phyloP scores from a whole-genome alignment of 2,329 filamentous ascomycete genomes.

The Penicillium concentricum region DNA sequence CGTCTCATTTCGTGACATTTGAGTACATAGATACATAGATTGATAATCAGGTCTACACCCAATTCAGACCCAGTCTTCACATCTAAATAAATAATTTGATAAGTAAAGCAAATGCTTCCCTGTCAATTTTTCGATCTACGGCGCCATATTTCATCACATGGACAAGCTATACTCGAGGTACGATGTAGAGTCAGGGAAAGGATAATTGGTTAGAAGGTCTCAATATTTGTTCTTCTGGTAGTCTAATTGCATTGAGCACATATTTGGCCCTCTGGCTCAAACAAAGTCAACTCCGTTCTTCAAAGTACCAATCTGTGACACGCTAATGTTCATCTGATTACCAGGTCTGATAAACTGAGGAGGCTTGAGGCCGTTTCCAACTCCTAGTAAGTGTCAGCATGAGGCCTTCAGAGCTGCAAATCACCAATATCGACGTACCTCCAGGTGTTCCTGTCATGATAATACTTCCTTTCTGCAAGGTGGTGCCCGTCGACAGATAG shows the following conservation, averaged over 20 bases:
- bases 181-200: too few relatives aligned
- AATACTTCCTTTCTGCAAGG: slow-evolving; percentile 29
- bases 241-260: background rate
- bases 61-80: too few relatives aligned
- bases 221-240: background rate
- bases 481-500: slow-evolving; percentile 28
- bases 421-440: background rate
- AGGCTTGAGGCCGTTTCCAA: slow-evolving; percentile 46
- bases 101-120: too few relatives aligned
- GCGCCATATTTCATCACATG: too few relatives aligned
- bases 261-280: background rate
- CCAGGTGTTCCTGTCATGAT: slow-evolving; percentile 32
- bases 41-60: too few relatives aligned
- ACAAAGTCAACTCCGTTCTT: slow-evolving; percentile 32
- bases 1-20: too few relatives aligned
- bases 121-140: too few relatives aligned
- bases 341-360: slow-evolving; percentile 39
- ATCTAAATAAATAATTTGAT: too few relatives aligned
- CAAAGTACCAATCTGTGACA: slow-evolving; percentile 36
- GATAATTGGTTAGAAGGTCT: background rate
- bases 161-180: too few relatives aligned
- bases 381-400: slow-evolving; percentile 9
- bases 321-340: slow-evolving; percentile 38
- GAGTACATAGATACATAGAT: too few relatives aligned
- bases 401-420: too few relatives aligned